phyloP scores from a whole-genome alignment of 2,329 filamentous ascomycete genomes.

The Aspergillus costaricaensis region DNA sequence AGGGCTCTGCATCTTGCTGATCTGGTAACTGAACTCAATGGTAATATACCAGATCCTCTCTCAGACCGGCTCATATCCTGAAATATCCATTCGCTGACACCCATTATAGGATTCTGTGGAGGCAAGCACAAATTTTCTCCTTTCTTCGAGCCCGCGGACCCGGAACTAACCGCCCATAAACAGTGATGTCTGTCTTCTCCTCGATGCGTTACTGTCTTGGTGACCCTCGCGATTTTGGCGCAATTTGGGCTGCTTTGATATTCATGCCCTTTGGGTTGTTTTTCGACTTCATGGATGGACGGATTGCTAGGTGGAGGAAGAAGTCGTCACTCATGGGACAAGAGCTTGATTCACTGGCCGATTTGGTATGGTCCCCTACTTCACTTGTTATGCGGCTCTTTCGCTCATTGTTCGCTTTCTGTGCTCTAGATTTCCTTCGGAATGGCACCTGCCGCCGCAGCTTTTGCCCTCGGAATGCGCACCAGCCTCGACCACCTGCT shows the following conservation, averaged over 20 bases:
- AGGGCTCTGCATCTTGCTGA: constrained; percentile 54
- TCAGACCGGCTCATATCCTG: background rate
- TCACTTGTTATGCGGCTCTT: background rate
- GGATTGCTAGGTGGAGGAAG: constrained; percentile 91
- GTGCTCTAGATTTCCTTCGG: constrained; percentile 85
- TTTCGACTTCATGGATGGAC: constrained; percentile 98
- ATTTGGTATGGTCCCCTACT: constrained; percentile 66
- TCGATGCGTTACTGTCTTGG: constrained; percentile 90
- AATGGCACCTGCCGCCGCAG: constrained; percentile 80
- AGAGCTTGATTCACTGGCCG: constrained; percentile 92
- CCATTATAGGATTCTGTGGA: constrained; percentile 49
- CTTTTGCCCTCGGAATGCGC: constrained; percentile 85
- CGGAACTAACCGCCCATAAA: constrained; percentile 22
- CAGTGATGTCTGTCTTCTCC: constrained; percentile 90
- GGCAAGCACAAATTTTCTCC: constrained; percentile 35
- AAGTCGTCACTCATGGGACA: constrained; percentile 98
- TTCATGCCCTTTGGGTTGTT: constrained; percentile 93
- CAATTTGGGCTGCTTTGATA: constrained; percentile 78
- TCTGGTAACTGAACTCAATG: constrained; percentile 53
- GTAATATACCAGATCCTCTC: constrained; percentile 30
- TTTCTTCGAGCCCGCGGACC: background rate
- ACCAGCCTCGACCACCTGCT: constrained; percentile 78
- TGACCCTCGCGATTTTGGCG: constrained; percentile 63
- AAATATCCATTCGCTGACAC: constrained; percentile 13
- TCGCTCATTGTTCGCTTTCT: constrained; percentile 10